Evolutionary conservation across 768 basidiomycete genomes (phyloP), one percentile per base, ranked within the genome.

Genomic region (Naematelia aurantialba): DNA sequence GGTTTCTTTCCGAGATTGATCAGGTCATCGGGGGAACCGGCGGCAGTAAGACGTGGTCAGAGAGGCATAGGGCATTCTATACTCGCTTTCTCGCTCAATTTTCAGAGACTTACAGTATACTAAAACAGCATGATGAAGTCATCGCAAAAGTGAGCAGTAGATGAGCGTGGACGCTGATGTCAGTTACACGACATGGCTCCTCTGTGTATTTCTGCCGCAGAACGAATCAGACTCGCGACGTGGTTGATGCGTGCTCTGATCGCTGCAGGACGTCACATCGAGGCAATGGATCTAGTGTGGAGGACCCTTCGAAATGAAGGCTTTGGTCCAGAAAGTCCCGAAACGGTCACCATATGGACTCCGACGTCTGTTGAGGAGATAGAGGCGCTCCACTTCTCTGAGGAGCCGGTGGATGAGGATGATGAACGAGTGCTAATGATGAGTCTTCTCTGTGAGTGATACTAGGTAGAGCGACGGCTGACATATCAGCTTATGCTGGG

Each of bases 401-500:
- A 49, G 12, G 52, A 51, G 8, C 45, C 52, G 4, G 21, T 27
- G 2, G 60, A 61, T 21, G 39, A 55, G 5, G 52, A 61, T 14
- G 61, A 61, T n/a, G 21, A 39, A 1, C 21, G 56, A 21, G 51
- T 56, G 12, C 42, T 57, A 27, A 49, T 58, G 11, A 50, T 39
- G 44, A 17, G 45, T 19, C 27, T 65, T 34, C 44, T 65, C 11
- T 49, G 62, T 63, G 45, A 63, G 57, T 52, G 8, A 14, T 19
- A 12, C 13, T 14, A 21, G n/a, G 3, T 39, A 10, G 10, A 13
- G 39, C 13, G 27, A 1, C 14, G 2, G 55, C 55, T 64, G 44
- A 60, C 1, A n/a, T 22, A 4, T 42, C n/a, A 64, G 63, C 26
- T 22, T 52, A 52, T 31, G 64, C 64, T 24, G 64, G 64, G 49